A percentile compares a stretch with the other conserved stretches of the same genome.
These are phyloP conservation scores for Gracilaria caudata DNA, from an alignment of 23 red algal genomes.

Conservation along the genomic window DNA sequence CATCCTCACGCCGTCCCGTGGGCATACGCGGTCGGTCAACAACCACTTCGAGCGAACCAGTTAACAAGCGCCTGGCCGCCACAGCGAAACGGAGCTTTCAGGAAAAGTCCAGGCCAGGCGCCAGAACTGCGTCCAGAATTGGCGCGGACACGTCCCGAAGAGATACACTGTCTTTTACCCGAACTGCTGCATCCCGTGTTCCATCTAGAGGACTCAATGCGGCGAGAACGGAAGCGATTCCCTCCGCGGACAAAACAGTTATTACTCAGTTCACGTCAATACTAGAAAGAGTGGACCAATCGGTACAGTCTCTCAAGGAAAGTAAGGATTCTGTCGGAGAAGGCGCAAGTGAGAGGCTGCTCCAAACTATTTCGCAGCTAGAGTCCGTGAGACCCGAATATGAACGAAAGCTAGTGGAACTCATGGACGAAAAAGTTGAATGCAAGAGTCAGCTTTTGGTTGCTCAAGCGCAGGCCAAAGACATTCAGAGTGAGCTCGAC, in stretches of 20 bases:
- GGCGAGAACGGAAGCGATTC: not conserved
- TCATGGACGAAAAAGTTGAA: constrained; percentile 11
- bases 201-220: not conserved
- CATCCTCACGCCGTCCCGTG: not conserved
- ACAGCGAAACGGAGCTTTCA: constrained; percentile 13
- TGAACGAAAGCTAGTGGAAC: not conserved
- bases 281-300: constrained; percentile 8
- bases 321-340: constrained; percentile 10
- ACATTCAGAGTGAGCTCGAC: constrained; percentile 29
- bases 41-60: not conserved
- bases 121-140: not conserved
- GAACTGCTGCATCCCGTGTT: constrained; percentile 2
- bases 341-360: constrained; percentile 14
- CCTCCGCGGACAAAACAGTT: not conserved
- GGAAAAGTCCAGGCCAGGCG: not conserved
- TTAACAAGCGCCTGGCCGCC: constrained; percentile 25
- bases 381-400: not conserved
- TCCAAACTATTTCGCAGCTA: constrained; percentile 20
- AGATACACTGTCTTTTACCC: constrained; percentile 3
- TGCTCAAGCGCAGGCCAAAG: constrained; percentile 4
- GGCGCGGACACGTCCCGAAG: not conserved
- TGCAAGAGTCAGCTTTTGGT: constrained; percentile 11
- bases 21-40: constrained; percentile 5
- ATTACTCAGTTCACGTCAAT: constrained; percentile 20
- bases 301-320: constrained; percentile 9